Evolutionary conservation across 2,329 filamentous ascomycete genomes (phyloP).

Genomic region (Xenosphaeropsis pyriputrescens): DNA sequence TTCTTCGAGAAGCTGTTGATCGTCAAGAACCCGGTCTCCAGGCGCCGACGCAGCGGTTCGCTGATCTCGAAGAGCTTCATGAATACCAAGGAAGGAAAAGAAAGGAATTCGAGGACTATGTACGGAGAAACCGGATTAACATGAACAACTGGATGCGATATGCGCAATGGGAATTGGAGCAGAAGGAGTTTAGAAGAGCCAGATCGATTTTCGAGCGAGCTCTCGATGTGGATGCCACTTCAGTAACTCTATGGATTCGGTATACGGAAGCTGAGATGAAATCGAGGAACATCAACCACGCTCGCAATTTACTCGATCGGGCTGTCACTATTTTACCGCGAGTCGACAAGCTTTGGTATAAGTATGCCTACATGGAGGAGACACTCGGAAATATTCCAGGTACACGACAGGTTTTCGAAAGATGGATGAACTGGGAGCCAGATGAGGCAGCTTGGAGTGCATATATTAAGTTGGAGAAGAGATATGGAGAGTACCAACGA

Average conservation of each 20-base stretch:
- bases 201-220: slow-evolving; percentile 90
- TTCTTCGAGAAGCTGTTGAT: slow-evolving; percentile 93
- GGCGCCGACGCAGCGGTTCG: slow-evolving; percentile 86
- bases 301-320: slow-evolving; percentile 82
- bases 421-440: slow-evolving; percentile 98
- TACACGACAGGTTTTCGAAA: slow-evolving; percentile 85
- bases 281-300: slow-evolving; percentile 88
- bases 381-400: slow-evolving; percentile 89
- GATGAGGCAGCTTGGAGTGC: slow-evolving; percentile 91
- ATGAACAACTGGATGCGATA: slow-evolving; percentile 99
- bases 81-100: slow-evolving; percentile 93
- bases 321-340: slow-evolving; percentile 86
- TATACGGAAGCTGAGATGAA: slow-evolving; percentile 98
- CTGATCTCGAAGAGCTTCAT: slow-evolving; percentile 93
- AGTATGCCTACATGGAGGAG: slow-evolving; percentile 98
- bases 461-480: slow-evolving; percentile 94
- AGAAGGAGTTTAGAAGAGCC: slow-evolving; percentile 90
- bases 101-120: slow-evolving; percentile 96
- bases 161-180: slow-evolving; percentile 92
- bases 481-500: slow-evolving; percentile 81
- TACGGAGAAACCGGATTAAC: slow-evolving; percentile 83
- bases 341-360: slow-evolving; percentile 97
- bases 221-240: slow-evolving; percentile 80
- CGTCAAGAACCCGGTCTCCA: slow-evolving; percentile 80
- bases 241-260: slow-evolving; percentile 75